Percentiles rank a stretch among this genome's conserved stretches.
These are phyloP conservation scores for Asclepias syriaca DNA, from an alignment of 257 asterid species.

Conservation along the genomic window DNA sequence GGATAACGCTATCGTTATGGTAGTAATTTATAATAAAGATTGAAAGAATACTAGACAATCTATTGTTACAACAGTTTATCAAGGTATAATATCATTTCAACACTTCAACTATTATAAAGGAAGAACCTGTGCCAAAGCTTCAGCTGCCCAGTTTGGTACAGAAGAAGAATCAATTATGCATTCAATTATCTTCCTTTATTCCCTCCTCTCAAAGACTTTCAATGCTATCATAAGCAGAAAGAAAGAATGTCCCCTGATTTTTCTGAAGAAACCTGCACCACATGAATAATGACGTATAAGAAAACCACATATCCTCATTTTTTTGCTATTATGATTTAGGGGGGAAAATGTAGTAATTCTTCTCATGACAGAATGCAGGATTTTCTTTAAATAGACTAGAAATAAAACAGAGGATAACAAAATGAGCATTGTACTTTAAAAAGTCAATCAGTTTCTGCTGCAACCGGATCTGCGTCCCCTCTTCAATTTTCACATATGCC, in stretches of 20 bases:
- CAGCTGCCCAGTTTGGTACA: neutral
- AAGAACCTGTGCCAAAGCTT: neutral
- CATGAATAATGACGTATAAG: constrained; percentile 1
- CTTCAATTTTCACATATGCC: constrained; percentile 65
- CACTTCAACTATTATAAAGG: neutral
- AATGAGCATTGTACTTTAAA: constrained; percentile 51
- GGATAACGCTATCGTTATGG: neutral
- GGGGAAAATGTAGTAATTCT: neutral
- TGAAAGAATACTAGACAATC: constrained; percentile 4
- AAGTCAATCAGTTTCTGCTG: constrained; percentile 84
- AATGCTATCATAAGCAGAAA: constrained; percentile 51
- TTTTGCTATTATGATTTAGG: neutral
- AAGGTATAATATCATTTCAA: neutral
- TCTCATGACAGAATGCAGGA: neutral
- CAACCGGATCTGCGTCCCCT: constrained; percentile 57
- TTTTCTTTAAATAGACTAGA: neutral
- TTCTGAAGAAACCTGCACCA: constrained; percentile 69
- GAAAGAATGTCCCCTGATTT: constrained; percentile 64
- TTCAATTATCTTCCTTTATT: constrained; percentile 50
- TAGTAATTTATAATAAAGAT: neutral
- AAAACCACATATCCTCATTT: neutral
- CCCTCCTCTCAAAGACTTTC: constrained; percentile 45
- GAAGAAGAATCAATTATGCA: constrained; percentile 2
- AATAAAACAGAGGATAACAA: constrained; percentile 14
- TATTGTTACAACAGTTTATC: constrained; percentile 13